These are phyloP conservation scores for Aureobasidium sp. DNA, from an alignment of 2,329 filamentous ascomycete species.

Conservation along the genomic window DNA sequence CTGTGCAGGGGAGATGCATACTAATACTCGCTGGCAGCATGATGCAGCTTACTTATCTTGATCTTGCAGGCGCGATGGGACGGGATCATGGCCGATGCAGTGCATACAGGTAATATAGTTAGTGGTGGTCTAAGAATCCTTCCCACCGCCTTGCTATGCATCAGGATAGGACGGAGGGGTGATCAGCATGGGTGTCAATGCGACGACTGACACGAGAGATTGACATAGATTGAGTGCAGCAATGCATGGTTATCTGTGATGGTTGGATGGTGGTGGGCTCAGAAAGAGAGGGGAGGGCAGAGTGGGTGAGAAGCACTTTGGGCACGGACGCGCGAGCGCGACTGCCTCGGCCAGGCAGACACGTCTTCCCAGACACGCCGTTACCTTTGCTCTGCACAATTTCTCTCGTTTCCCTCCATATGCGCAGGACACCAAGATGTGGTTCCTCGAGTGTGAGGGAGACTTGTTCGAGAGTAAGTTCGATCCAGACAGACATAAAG, in stretches of 20 bases:
- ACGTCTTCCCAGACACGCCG: slow-evolving; percentile 3
- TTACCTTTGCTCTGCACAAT: not conserved
- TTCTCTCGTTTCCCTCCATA: not conserved
- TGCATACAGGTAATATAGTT: not conserved
- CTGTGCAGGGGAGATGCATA: too few species aligned
- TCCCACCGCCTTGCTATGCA: not conserved
- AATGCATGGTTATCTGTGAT: not conserved
- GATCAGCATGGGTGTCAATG: not conserved
- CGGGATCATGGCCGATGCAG: not conserved
- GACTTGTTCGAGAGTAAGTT: slow-evolving; percentile 44
- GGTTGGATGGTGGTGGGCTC: not conserved
- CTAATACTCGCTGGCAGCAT: not conserved
- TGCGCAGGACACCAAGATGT: slow-evolving; percentile 34
- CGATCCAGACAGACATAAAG: not conserved
- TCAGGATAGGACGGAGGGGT: not conserved
- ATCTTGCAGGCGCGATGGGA: not conserved
- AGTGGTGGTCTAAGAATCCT: not conserved
- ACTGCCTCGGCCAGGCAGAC: slow-evolving; percentile 14
- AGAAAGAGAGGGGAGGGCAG: not conserved
- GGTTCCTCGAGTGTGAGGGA: slow-evolving; percentile 50
- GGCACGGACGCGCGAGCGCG: slow-evolving; percentile 5
- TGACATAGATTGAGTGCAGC: not conserved
- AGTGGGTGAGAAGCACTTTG: not conserved
- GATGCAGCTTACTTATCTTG: not conserved
- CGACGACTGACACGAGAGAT: not conserved